A percentile compares a stretch with the other conserved stretches of the same genome.
Evolutionary conservation across 2,329 filamentous ascomycete genomes (phyloP).

Genomic region (Aspergillus nomiae): DNA sequence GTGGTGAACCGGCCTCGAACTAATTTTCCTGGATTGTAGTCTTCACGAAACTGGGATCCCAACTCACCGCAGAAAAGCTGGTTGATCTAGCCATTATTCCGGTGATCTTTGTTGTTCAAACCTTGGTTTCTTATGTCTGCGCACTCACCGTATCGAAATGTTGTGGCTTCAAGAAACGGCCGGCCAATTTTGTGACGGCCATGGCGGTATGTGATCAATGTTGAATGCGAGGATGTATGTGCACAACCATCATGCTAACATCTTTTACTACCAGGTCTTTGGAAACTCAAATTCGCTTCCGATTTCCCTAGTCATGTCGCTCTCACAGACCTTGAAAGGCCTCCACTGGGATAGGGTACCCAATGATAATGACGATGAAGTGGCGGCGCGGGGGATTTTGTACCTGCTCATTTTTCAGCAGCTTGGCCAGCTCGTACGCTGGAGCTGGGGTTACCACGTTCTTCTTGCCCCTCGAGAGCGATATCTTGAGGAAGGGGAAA

Average conservation of each 20-base stretch:
- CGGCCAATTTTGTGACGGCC: slow-evolving; percentile 90
- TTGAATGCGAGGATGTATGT: no score
- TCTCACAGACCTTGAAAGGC: slow-evolving; percentile 88
- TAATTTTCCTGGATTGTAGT: slow-evolving; percentile 54
- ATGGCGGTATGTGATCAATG: slow-evolving; percentile 68
- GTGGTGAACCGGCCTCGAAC: neutral
- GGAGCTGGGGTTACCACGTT: slow-evolving; percentile 98
- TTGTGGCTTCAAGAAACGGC: slow-evolving; percentile 80
- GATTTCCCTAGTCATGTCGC: slow-evolving; percentile 90
- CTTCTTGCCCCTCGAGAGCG: slow-evolving; percentile 79
- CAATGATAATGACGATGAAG: slow-evolving; percentile 92
- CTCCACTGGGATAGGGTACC: slow-evolving; percentile 92
- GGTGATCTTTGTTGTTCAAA: slow-evolving; percentile 89
- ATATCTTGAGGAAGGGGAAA: slow-evolving; percentile 46
- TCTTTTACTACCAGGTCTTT: slow-evolving; percentile 63
- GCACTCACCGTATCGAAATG: slow-evolving; percentile 69
- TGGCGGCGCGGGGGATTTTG: slow-evolving; percentile 87
- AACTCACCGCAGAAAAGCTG: slow-evolving; percentile 88
- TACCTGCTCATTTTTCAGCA: slow-evolving; percentile 98
- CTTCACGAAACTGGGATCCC: slow-evolving; percentile 94
- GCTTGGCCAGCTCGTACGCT: slow-evolving; percentile 88
- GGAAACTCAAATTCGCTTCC: slow-evolving; percentile 98
- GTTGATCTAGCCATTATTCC: slow-evolving; percentile 90
- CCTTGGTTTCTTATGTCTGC: slow-evolving; percentile 79
- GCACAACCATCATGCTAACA: neutral